These are phyloP conservation scores for Fraxinus paxiana DNA, from an alignment of 305 asterid genomes.

Conservation along the genomic window DNA sequence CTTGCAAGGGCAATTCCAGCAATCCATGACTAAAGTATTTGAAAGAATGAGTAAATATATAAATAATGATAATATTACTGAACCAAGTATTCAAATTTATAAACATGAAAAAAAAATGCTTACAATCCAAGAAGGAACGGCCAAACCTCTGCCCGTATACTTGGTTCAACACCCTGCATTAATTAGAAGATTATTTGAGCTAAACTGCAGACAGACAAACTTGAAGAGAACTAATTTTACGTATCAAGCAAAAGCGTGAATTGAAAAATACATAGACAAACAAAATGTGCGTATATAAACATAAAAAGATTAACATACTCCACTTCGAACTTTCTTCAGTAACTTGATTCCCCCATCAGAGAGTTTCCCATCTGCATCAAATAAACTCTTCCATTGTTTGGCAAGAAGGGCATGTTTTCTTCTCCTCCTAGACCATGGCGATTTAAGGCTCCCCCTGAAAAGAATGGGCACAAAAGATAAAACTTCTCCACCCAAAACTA, in stretches of 20 bases:
- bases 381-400: conserved; percentile 67
- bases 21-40: not conserved
- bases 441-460: conserved; percentile 69
- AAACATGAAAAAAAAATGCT: not conserved
- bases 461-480: conserved; percentile 21
- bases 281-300: not conserved
- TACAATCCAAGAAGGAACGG: conserved; percentile 78
- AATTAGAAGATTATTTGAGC: not conserved
- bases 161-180: conserved; percentile 87
- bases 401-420: conserved; percentile 72
- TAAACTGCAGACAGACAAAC: not conserved
- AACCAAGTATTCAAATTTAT: not conserved
- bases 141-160: conserved; percentile 88
- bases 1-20: not conserved
- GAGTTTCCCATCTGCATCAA: conserved; percentile 64
- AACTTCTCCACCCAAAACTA: conserved; percentile 7
- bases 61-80: not conserved
- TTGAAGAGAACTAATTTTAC: not conserved
- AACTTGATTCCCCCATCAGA: conserved; percentile 82
- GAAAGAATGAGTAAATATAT: not conserved
- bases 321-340: conserved; percentile 80
- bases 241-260: not conserved
- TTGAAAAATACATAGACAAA: not conserved
- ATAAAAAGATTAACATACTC: conserved; percentile 45
- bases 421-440: conserved; percentile 92